These are phyloP conservation scores for Geotrichum aggregatum DNA, from an alignment of 1,139 yeast species.

Conservation along the genomic window DNA sequence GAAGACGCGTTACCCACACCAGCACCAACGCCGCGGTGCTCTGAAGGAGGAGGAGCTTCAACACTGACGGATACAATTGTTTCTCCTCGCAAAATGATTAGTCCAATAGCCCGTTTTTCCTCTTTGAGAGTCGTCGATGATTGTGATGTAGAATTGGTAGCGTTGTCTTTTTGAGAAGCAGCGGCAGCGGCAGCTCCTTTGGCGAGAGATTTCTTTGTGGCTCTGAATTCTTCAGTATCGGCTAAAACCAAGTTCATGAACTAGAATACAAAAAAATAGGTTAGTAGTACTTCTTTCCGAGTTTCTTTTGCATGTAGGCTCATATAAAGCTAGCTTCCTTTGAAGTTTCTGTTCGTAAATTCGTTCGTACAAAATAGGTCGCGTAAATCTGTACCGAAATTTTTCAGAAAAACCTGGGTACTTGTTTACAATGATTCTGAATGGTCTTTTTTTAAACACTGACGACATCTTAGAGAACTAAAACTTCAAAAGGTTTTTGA, in stretches of 20 bases:
- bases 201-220: constrained; percentile 54
- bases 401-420: too few relatives aligned
- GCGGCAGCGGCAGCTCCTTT: constrained; percentile 7
- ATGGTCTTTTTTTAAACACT: neutral
- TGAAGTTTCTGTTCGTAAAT: too few relatives aligned
- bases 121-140: constrained; percentile 38
- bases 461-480: neutral
- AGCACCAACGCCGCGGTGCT: constrained; percentile 37
- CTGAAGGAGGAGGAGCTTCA: constrained; percentile 69
- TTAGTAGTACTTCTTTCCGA: too few relatives aligned
- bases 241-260: constrained; percentile 82
- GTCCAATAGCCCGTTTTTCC: constrained; percentile 70
- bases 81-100: constrained; percentile 83
- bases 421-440: too few relatives aligned
- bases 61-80: constrained; percentile 78
- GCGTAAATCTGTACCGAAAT: too few relatives aligned
- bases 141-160: too few relatives aligned
- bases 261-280: constrained; percentile 21
- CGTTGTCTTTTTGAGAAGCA: too few relatives aligned
- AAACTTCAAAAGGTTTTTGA: neutral
- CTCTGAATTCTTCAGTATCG: constrained; percentile 79
- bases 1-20: constrained; percentile 11
- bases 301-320: too few relatives aligned
- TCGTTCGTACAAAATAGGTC: too few relatives aligned
- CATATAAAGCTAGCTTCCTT: too few relatives aligned